Evolutionary conservation across 169 alveolate species (phyloP).

Genomic region (Sarcocystis neurona): DNA sequence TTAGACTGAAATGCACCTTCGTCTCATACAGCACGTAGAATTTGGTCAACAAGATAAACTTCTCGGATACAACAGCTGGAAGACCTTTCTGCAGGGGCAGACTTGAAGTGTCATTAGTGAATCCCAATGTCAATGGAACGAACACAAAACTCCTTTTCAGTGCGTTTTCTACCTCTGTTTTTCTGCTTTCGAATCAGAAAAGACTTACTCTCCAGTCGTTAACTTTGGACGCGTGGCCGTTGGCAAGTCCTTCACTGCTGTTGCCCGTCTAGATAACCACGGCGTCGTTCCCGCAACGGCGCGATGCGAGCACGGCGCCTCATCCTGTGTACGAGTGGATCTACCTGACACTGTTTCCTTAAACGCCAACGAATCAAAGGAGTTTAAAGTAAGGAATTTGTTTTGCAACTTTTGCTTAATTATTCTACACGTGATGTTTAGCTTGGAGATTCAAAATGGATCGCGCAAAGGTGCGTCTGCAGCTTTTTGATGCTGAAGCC

Average conservation of each 20-base stretch:
- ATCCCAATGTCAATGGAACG: too few relatives aligned
- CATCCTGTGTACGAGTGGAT: conserved; percentile 54
- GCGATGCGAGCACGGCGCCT: conserved; percentile 47
- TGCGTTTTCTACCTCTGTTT: conserved; percentile 38
- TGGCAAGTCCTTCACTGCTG: conserved; percentile 74
- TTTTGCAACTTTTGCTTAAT: too few relatives aligned
- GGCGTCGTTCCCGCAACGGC: conserved; percentile 82
- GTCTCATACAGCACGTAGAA: too few relatives aligned
- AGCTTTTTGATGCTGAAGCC: too few relatives aligned
- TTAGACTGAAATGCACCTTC: too few relatives aligned
- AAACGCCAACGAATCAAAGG: conserved; percentile 57
- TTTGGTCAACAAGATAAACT: too few relatives aligned
- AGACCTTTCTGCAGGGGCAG: too few relatives aligned
- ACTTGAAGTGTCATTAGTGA: too few relatives aligned
- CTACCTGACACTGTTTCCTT: conserved; percentile 62
- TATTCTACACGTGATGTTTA: background rate
- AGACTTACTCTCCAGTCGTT: conserved; percentile 73
- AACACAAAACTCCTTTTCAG: too few relatives aligned
- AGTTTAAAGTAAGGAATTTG: conserved; percentile 53
- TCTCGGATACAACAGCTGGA: too few relatives aligned
- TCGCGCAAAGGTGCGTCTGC: background rate
- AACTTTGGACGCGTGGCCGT: conserved; percentile 88
- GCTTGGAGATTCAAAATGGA: background rate
- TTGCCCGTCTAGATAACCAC: conserved; percentile 78
- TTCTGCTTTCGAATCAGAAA: conserved; percentile 19